Evolutionary conservation across 1,284 basidiomycete genomes (phyloP), one percentile per base, ranked within the genome.

Genomic region (Retiboletus flavoniger): DNA sequence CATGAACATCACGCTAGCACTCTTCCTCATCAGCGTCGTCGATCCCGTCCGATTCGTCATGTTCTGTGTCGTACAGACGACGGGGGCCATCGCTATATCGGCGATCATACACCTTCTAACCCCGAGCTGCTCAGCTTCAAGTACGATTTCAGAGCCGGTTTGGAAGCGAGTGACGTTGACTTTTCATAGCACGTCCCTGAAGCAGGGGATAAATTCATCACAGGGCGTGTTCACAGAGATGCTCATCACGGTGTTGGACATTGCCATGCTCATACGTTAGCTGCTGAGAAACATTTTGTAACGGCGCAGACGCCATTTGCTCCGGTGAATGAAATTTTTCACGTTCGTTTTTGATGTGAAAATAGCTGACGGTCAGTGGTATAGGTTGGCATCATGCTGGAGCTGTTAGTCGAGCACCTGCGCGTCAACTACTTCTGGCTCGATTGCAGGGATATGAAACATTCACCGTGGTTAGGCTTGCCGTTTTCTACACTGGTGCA

Each of bases 241-340:
- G 80, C 87, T 89, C 69, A 79, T 82, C 57, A 88, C 85, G 71
- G 55, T 76, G n/a, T 74, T 87, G 35, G 78, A 81, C 28, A 66
- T 84, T 16, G 72, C 83, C 8, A 80, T 85, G 14, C 76, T 86
- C 57, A 85, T 85, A 24, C 4, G 85, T 68, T 88, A 19, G 83
- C 85, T 13, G 82, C 81, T 26, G 85, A 84, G 68, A 84, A 90
- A 72, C 85, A 87, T 63, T 73, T 75, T 24, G 75, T 80, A 0
- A 91, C n/a, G n/a, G n/a, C n/a, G n/a, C n/a, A n/a, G n/a, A n/a
- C 88, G 0, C 85, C 87, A 1, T 82, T 91, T 56, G 88, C 89
- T 19, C 89, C 89, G 3, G 82, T 82, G 60, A 45, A 71, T 0
- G 11, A 10, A 10, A 16, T 28, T 16, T 7, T 26, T 10, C 43